Evolutionary conservation across 352 stramenopile species (phyloP).

Genomic region (Sclerospora graminicola): DNA sequence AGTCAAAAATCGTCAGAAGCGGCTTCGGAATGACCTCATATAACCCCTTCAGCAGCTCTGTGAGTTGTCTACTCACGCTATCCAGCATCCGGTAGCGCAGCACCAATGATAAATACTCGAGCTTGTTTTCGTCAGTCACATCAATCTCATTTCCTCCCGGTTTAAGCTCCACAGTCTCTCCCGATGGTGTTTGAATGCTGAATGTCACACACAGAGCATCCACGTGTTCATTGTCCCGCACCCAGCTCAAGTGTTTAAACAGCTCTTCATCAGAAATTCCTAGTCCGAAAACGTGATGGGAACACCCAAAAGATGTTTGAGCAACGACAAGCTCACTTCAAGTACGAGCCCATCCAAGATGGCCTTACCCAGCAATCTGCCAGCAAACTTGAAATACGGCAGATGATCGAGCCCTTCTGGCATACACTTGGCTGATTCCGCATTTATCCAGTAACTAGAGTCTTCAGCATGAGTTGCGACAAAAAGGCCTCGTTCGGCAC

Average conservation of each 20-base stretch:
- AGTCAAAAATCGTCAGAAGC: slow-evolving; percentile 86
- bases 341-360: slow-evolving; percentile 95
- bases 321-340: slow-evolving; percentile 92
- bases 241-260: slow-evolving; percentile 60
- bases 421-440: slow-evolving; percentile 33
- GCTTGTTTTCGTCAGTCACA: slow-evolving; percentile 92
- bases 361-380: slow-evolving; percentile 94
- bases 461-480: slow-evolving; percentile 63
- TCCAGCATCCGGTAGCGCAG: slow-evolving; percentile 90
- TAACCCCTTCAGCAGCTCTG: slow-evolving; percentile 86
- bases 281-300: slow-evolving; percentile 82
- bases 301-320: slow-evolving; percentile 77
- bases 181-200: slow-evolving; percentile 49
- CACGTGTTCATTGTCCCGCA: slow-evolving; percentile 62
- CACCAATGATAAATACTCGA: slow-evolving; percentile 92
- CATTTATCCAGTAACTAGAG: slow-evolving; percentile 80
- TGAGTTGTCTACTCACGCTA: slow-evolving; percentile 84
- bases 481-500: slow-evolving; percentile 55
- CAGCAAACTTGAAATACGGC: slow-evolving; percentile 93
- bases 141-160: slow-evolving; percentile 80
- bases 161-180: slow-evolving; percentile 84
- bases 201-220: slow-evolving; percentile 71
- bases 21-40: slow-evolving; percentile 87
- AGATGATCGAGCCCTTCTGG: slow-evolving; percentile 46
- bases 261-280: slow-evolving; percentile 76